These are phyloP conservation scores for Clavaria fumosa DNA, from an alignment of 768 basidiomycete genomes.

Conservation along the genomic window DNA sequence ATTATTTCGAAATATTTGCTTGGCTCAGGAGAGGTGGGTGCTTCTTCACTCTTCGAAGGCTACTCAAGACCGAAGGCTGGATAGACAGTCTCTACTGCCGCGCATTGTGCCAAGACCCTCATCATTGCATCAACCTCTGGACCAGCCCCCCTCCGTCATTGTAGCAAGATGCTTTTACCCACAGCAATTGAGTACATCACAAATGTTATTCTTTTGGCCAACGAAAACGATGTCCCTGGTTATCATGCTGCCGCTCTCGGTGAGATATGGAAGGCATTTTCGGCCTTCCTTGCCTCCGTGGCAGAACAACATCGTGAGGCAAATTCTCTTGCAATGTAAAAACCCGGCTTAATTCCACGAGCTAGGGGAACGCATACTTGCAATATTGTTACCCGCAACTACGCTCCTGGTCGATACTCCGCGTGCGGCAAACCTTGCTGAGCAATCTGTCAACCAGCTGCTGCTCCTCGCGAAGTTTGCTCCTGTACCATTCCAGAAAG, in stretches of 20 bases:
- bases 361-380: slow-evolving; percentile 49
- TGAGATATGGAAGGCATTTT: slow-evolving; percentile 75
- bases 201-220: slow-evolving; percentile 44
- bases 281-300: slow-evolving; percentile 41
- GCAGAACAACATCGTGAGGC: slow-evolving; percentile 48
- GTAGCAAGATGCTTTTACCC: slow-evolving; percentile 57
- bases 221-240: slow-evolving; percentile 40
- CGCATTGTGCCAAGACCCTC: slow-evolving; percentile 81
- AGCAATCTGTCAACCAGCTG: slow-evolving; percentile 49
- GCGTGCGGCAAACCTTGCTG: slow-evolving; percentile 28
- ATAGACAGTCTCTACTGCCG: slow-evolving; percentile 70
- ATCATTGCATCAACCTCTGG: slow-evolving; percentile 55
- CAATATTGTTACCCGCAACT: slow-evolving; percentile 61
- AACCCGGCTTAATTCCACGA: slow-evolving; percentile 7
- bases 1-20: slow-evolving; percentile 68
- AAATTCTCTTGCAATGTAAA: neutral
- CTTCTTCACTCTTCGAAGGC: slow-evolving; percentile 3
- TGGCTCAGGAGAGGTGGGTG: slow-evolving; percentile 48
- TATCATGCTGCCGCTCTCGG: slow-evolving; percentile 45
- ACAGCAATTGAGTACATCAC: slow-evolving; percentile 71
- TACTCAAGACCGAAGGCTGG: neutral
- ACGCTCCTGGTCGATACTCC: slow-evolving; percentile 50
- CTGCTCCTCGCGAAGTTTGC: slow-evolving; percentile 56
- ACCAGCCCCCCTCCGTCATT: slow-evolving; percentile 52
- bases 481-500: slow-evolving; percentile 74